Evolutionary conservation across 106 monocot genomes (phyloP).

Genomic region (Platanthera zijinensis): DNA sequence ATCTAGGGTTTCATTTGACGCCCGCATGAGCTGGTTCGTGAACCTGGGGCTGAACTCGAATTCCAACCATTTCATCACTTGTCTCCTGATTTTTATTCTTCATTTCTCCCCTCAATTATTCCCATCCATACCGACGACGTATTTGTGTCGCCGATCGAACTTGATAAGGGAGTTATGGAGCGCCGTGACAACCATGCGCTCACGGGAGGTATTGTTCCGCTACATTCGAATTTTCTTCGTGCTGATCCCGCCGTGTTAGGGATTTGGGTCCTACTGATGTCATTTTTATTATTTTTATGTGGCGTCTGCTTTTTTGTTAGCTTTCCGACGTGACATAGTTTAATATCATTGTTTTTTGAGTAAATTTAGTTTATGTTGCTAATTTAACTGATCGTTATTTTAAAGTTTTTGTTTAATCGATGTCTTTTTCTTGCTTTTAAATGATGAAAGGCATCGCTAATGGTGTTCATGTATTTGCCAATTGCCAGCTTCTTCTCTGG

Average conservation of each 20-base stretch:
- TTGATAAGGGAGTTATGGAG: constrained; percentile 31
- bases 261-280: not conserved
- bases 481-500: not conserved
- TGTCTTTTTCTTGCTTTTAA: not conserved
- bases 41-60: constrained; percentile 70
- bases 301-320: not conserved
- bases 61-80: constrained; percentile 87
- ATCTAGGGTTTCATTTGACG: constrained; percentile 13
- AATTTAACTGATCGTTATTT: not conserved
- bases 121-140: constrained; percentile 28
- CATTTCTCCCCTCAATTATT: constrained; percentile 69
- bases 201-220: constrained; percentile 14
- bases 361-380: not conserved
- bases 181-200: constrained; percentile 19
- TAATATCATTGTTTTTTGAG: not conserved
- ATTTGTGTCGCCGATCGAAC: constrained; percentile 34
- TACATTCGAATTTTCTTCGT: not conserved
- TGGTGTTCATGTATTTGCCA: not conserved
- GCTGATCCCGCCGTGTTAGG: not conserved
- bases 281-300: not conserved
- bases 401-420: not conserved
- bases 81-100: constrained; percentile 73
- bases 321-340: not conserved
- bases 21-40: constrained; percentile 85
- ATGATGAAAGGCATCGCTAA: not conserved